Evolutionary conservation across 257 asterid genomes (phyloP).

Genomic region (Solanum microdontum): DNA sequence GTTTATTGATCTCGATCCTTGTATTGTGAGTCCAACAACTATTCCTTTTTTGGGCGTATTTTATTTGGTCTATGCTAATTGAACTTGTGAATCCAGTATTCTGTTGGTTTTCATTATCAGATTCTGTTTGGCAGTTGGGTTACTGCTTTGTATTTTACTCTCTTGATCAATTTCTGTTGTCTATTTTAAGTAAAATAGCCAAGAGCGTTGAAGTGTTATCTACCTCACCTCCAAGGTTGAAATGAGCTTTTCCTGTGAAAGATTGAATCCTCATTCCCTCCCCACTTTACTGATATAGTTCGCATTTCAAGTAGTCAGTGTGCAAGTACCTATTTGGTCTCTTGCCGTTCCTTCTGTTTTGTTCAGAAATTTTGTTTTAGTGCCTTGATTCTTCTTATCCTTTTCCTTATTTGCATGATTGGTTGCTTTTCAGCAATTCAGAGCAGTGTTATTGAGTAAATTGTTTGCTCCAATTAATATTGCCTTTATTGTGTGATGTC

Average conservation of each 20-base stretch:
- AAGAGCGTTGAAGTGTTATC: not conserved
- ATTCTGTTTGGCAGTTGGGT: not conserved
- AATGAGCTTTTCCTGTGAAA: not conserved
- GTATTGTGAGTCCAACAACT: constrained; percentile 45
- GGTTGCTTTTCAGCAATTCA: not conserved
- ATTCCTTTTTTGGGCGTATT: not conserved
- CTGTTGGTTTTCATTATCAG: not conserved
- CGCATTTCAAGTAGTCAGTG: not conserved
- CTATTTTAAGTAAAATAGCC: not conserved
- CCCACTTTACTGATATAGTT: not conserved
- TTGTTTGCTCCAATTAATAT: not conserved
- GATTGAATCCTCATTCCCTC: not conserved
- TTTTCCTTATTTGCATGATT: not conserved
- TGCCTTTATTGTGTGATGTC: not conserved
- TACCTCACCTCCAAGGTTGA: not conserved
- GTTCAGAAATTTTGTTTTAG: not conserved
- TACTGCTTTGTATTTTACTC: not conserved
- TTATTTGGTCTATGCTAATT: not conserved
- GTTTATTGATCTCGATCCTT: constrained; percentile 83
- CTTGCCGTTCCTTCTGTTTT: not conserved
- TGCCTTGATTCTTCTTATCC: not conserved
- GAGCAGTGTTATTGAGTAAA: not conserved
- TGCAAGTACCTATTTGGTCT: not conserved
- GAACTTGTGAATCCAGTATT: not conserved
- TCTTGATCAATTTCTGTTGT: not conserved